Evolutionary conservation across 1,284 basidiomycete genomes (phyloP), one percentile per base, ranked within the genome.

Genomic region (Ustilago tritici): DNA sequence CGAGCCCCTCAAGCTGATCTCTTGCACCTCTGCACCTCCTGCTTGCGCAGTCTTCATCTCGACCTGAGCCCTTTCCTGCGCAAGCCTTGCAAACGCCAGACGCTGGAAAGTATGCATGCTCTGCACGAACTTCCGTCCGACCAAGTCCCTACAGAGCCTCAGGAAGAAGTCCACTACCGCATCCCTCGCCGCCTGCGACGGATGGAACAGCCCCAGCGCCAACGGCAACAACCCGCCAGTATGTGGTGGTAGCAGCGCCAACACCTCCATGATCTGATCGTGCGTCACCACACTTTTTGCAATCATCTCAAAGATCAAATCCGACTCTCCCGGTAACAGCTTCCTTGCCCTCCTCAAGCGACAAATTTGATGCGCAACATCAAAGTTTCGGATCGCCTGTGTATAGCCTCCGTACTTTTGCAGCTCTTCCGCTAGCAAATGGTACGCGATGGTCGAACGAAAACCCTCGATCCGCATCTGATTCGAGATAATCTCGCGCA

Each of bases 91-190:
- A 59, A 87, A 86, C 6, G 94, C 93, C 68, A 94, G 92, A 0
- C 94, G 91, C 83, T 97, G 94, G 85, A 95, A 98, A 81, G 94
- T 92, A 86, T 97, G 98, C 61, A 99, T 89, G 10, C 90, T 88
- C 82, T 93, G 91, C 32, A 98, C 88, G 82, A 93, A 95, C 68
- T 93, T 90, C 32, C 92, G 89, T 0, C 96, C 95, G 71, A 95
- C 91, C 8, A 69, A 41, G 41, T 82, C 60, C 31, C 56, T 35
- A 23, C 55, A 47, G 3, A 75, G 70, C 10, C 65, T 46, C 10
- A 60, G 54, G 32, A 71, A 72, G 36, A 79, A 64, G 31, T 95
- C 93, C 23, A 98, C 90, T 0, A 93, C 92, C 17, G 90, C 88
- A 36, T 93, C 92, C 38, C 95, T 91, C 32, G 96, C 90, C 11